Conservation (phyloP, 768 basidiomycete genomes). For the Boletus rufocinnamomeus region DNA sequence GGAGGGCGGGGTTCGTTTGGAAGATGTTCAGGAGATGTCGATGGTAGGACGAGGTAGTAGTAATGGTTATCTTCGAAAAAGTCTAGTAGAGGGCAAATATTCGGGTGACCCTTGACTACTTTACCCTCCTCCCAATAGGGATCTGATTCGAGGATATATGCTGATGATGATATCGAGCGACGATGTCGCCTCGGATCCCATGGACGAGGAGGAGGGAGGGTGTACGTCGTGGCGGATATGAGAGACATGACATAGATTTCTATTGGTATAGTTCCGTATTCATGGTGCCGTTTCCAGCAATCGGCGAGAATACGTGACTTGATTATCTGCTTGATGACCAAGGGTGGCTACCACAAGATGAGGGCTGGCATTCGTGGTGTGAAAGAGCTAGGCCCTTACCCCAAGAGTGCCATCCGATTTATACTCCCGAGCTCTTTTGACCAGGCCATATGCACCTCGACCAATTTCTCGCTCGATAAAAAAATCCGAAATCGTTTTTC, state of each 20-base stretch:
- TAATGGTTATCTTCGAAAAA: conserved; percentile 97
- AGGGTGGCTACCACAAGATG: conserved; percentile 58
- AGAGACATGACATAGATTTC: conserved; percentile 95
- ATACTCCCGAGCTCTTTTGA: conserved; percentile 86
- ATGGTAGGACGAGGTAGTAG: conserved; percentile 92
- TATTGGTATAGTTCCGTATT: conserved; percentile 95
- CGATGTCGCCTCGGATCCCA: conserved; percentile 73
- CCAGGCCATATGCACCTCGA: conserved; percentile 92
- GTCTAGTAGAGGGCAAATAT: conserved; percentile 91
- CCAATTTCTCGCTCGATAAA: conserved; percentile 87
- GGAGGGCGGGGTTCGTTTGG: conserved; percentile 56
- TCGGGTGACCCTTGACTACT: conserved; percentile 86
- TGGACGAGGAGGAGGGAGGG: conserved; percentile 74
- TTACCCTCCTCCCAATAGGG: conserved; percentile 69
- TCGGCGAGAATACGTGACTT: conserved; percentile 98
- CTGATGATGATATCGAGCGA: conserved; percentile 23
- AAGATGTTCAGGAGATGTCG: conserved; percentile 59
- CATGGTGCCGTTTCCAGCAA: conserved; percentile 98
- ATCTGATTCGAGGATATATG: conserved; percentile 10
- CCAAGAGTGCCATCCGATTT: conserved; percentile 75
- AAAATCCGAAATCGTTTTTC: conserved; percentile 81
- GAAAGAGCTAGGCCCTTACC: conserved; percentile 50
- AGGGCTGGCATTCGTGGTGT: conserved; percentile 4
- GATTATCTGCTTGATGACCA: conserved; percentile 98
- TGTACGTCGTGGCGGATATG: conserved; percentile 78